Evolutionary conservation across 2,329 filamentous ascomycete species (phyloP).

Genomic region (Colletotrichum costaricense): DNA sequence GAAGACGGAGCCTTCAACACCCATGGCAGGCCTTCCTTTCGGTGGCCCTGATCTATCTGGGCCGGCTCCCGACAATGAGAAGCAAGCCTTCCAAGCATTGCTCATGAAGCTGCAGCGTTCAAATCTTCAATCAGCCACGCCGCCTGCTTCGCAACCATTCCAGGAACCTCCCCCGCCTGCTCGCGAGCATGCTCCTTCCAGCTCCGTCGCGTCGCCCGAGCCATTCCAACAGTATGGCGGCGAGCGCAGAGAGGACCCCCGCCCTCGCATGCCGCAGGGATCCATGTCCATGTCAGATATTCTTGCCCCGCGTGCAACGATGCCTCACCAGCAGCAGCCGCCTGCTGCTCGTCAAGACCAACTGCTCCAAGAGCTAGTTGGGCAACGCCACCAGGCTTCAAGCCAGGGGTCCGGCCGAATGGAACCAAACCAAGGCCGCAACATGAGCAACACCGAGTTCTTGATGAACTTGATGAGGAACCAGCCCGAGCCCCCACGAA

Average conservation of each 20-base stretch:
- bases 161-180: slow-evolving; percentile 49
- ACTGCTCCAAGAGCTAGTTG: slow-evolving; percentile 70
- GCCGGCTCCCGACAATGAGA: slow-evolving; percentile 72
- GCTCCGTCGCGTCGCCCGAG: slow-evolving; percentile 58
- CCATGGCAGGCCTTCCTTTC: slow-evolving; percentile 48
- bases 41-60: slow-evolving; percentile 42
- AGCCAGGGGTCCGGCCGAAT: slow-evolving; percentile 61
- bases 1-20: slow-evolving; percentile 61
- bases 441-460: slow-evolving; percentile 81
- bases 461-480: slow-evolving; percentile 83
- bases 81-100: slow-evolving; percentile 86
- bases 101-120: slow-evolving; percentile 82
- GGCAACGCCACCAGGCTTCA: slow-evolving; percentile 66
- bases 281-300: slow-evolving; percentile 62
- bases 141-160: slow-evolving; percentile 56
- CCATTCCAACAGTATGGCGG: slow-evolving; percentile 59
- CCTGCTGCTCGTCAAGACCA: slow-evolving; percentile 64
- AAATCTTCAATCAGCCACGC: slow-evolving; percentile 55
- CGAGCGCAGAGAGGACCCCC: slow-evolving; percentile 57
- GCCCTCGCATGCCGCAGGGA: slow-evolving; percentile 52
- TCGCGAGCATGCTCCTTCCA: slow-evolving; percentile 42
- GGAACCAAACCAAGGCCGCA: slow-evolving; percentile 56
- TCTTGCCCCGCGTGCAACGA: slow-evolving; percentile 59
- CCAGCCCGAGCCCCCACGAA: slow-evolving; percentile 60
- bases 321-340: slow-evolving; percentile 57